Base-by-base conservation (phyloP, 2,329 filamentous ascomycete species). In the Apiospora kogelbergensis region DNA sequence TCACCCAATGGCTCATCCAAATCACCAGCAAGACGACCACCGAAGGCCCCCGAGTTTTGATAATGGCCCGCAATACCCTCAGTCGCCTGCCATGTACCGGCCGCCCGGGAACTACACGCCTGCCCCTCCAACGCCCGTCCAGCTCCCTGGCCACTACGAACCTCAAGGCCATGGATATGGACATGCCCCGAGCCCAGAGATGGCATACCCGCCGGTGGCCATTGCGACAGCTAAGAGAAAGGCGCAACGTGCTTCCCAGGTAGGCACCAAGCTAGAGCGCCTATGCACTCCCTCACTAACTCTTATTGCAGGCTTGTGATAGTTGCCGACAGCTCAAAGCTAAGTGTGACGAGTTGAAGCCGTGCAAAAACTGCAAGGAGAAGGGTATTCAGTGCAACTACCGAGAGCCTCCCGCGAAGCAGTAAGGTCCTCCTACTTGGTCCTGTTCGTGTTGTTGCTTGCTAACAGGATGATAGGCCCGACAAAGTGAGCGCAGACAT, bases 301-400 rank as follows among this genome's bases (percentile, higher is more conserved):
- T n/a, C 20, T 37, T 37, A 17, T 11, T 60, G 57, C 74, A 97
- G 91, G 96, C 96, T 45, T 99, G 96, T 80, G 94, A 97, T 76
- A 93, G 91, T 79, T 97, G 94, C 80, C 90, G 94, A 69, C 88
- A 92, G 70, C 87, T 95, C 46, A 97, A 97, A 80, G 94, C 94
- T 17, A 97, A 97, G 81, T 97, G 94, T 78, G 94, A 97, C 75
- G 94, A 97, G 83, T 90, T 90, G 13, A 90, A 92, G 73, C 94
- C 92, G 1, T 91, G 92, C 75, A 95, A 94, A 77, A 93, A 91
- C 75, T 99, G 96, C 79, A 92, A 91, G 75, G 95, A 98, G 74
- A 97, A 97, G 78, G 90, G 88, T 73, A 86, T 94, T 41, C 86
- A 90, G 67, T 99, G 93, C 83, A 91, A 93, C 79, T 98, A 98